phyloP scores from a whole-genome alignment of 2,329 filamentous ascomycete species.

The Botrytis tulipae region DNA sequence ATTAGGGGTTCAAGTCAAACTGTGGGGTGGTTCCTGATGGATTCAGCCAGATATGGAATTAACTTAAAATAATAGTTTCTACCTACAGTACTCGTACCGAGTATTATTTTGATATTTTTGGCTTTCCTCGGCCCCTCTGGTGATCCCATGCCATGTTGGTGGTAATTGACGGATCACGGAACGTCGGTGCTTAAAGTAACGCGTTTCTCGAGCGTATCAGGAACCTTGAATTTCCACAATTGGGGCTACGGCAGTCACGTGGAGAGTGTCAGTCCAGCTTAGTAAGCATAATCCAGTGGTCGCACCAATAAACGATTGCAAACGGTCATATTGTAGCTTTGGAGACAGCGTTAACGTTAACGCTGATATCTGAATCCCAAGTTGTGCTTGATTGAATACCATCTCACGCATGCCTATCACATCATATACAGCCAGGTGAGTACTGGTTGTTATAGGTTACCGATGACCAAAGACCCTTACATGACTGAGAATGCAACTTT shows the following conservation, averaged over 20 bases:
- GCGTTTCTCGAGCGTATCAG: neutral
- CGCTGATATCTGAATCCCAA: neutral
- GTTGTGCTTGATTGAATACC: neutral
- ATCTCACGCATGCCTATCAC: neutral
- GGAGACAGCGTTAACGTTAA: neutral
- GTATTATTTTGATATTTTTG: constrained; percentile 3
- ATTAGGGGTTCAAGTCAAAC: constrained; percentile 8
- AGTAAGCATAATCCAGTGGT: neutral
- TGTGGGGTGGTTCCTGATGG: neutral
- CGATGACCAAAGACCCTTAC: neutral
- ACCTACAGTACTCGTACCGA: neutral
- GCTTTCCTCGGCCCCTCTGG: neutral
- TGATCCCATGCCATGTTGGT: neutral
- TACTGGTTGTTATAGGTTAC: neutral
- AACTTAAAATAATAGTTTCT: neutral
- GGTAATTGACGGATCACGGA: neutral
- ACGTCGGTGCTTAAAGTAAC: neutral
- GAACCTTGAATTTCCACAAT: neutral
- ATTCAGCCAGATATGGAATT: neutral
- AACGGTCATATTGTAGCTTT: neutral
- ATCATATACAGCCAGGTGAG: neutral
- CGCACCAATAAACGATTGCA: neutral
- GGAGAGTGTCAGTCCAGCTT: neutral
- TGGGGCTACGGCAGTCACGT: neutral
- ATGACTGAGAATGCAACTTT: constrained; percentile 1